These are phyloP conservation scores for Pilobolus umbonatus DNA, from an alignment of 192 early-diverging fungal species.

Conservation along the genomic window DNA sequence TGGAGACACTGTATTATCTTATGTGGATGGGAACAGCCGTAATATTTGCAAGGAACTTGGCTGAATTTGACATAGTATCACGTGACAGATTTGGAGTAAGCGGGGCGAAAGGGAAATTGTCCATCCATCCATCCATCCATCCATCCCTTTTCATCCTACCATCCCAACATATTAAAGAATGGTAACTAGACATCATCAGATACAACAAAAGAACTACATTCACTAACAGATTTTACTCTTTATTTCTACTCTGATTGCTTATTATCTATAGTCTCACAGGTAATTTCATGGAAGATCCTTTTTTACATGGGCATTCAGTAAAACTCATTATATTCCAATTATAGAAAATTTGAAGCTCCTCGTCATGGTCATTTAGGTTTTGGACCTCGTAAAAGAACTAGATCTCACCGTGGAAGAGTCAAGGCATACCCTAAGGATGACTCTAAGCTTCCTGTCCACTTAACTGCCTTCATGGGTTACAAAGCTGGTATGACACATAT, in stretches of 20 bases:
- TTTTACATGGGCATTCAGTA: slow-evolving; percentile 3
- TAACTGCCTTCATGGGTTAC: slow-evolving; percentile 99
- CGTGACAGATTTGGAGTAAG: no score
- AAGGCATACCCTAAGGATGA: slow-evolving; percentile 99
- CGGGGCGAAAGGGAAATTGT: no score
- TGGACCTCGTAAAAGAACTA: slow-evolving; percentile 79
- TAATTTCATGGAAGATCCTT: no score
- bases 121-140: slow-evolving; percentile 29
- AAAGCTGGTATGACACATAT: slow-evolving; percentile 99
- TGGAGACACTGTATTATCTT: no score
- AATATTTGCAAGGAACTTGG: no score
- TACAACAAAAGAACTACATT: neutral
- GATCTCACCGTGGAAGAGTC: slow-evolving; percentile 89
- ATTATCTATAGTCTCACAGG: slow-evolving; percentile 23
- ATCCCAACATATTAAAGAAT: neutral
- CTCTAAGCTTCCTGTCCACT: slow-evolving; percentile 87
- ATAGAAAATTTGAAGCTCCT: slow-evolving; percentile 97
- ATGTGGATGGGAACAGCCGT: no score
- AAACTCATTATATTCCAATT: slow-evolving; percentile 41
- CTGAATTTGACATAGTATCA: no score
- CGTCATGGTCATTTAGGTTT: slow-evolving; percentile 80
- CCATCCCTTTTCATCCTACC: neutral
- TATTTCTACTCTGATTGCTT: neutral
- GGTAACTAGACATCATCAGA: neutral
- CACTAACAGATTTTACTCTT: neutral